Evolutionary conservation across 2,329 filamentous ascomycete species (phyloP).

Genomic region (Arthrinium phaeospermum): DNA sequence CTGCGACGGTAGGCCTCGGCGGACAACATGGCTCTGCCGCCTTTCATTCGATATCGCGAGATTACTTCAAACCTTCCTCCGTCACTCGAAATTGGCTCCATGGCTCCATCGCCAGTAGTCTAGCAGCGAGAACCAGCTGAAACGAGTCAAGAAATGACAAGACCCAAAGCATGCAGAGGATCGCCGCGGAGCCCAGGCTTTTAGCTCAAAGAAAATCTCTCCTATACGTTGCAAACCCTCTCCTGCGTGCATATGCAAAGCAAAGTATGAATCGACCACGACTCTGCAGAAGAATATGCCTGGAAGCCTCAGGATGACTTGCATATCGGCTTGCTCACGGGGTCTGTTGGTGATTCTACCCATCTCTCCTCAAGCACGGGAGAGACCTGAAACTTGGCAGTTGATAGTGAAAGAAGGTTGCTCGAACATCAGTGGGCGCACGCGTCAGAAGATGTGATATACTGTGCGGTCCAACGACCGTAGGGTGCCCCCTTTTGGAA

Average conservation of each 20-base stretch:
- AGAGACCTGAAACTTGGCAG: conserved; percentile 14
- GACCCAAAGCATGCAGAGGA: conserved; percentile 11
- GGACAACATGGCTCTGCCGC: background rate
- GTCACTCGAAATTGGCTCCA: conserved; percentile 12
- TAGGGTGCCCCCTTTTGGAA: conserved; percentile 13
- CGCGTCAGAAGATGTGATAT: background rate
- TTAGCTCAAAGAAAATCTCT: background rate
- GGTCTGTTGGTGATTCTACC: background rate
- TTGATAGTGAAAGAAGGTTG: background rate
- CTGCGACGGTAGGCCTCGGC: background rate
- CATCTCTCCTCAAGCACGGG: background rate
- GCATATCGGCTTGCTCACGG: conserved; percentile 11
- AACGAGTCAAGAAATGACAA: conserved; percentile 14
- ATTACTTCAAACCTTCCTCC: conserved; percentile 14
- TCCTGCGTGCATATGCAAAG: conserved; percentile 9
- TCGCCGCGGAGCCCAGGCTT: background rate
- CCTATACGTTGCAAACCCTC: background rate
- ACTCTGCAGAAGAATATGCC: conserved; percentile 4
- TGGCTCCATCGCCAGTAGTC: conserved; percentile 15
- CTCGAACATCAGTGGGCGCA: conserved; percentile 15
- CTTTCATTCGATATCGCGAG: conserved; percentile 16
- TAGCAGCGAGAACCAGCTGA: background rate
- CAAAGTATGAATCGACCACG: background rate
- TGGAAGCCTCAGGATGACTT: background rate
- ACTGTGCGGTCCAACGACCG: conserved; percentile 15